Evolutionary conservation across 2,329 filamentous ascomycete species (phyloP).

Genomic region (Xylaria sp.): DNA sequence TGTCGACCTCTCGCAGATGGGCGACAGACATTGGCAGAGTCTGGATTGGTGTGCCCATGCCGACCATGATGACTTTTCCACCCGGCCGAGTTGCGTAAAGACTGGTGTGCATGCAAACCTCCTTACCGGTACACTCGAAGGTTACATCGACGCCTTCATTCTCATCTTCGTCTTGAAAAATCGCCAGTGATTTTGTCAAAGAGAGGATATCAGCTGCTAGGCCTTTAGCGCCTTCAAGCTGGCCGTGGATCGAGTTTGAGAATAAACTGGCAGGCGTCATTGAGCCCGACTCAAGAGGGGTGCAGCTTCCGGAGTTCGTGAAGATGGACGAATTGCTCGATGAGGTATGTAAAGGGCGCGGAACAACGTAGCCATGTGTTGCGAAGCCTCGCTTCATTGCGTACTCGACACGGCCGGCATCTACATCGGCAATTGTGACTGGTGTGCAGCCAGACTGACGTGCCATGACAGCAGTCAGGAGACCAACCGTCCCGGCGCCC

Average conservation of each 20-base stretch:
- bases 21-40: slow-evolving; percentile 74
- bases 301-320: slow-evolving; percentile 50
- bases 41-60: slow-evolving; percentile 78
- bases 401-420: slow-evolving; percentile 61
- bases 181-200: slow-evolving; percentile 37
- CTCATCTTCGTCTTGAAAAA: slow-evolving; percentile 52
- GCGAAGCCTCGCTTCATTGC: slow-evolving; percentile 62
- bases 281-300: slow-evolving; percentile 44
- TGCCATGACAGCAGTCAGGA: slow-evolving; percentile 66
- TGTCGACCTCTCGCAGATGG: slow-evolving; percentile 74
- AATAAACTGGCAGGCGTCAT: slow-evolving; percentile 51
- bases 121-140: slow-evolving; percentile 79
- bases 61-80: slow-evolving; percentile 74
- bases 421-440: slow-evolving; percentile 64
- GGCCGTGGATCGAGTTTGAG: slow-evolving; percentile 47
- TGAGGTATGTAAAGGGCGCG: slow-evolving; percentile 46
- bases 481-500: slow-evolving; percentile 66
- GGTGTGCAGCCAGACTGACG: slow-evolving; percentile 60
- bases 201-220: slow-evolving; percentile 54
- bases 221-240: slow-evolving; percentile 54
- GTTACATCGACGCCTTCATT: slow-evolving; percentile 69
- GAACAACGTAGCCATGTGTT: slow-evolving; percentile 60
- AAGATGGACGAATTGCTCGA: slow-evolving; percentile 49
- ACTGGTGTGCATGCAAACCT: slow-evolving; percentile 73
- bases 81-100: slow-evolving; percentile 72